These are phyloP conservation scores for Phytophthora sp. DNA, from an alignment of 352 stramenopile genomes.

Conservation along the genomic window DNA sequence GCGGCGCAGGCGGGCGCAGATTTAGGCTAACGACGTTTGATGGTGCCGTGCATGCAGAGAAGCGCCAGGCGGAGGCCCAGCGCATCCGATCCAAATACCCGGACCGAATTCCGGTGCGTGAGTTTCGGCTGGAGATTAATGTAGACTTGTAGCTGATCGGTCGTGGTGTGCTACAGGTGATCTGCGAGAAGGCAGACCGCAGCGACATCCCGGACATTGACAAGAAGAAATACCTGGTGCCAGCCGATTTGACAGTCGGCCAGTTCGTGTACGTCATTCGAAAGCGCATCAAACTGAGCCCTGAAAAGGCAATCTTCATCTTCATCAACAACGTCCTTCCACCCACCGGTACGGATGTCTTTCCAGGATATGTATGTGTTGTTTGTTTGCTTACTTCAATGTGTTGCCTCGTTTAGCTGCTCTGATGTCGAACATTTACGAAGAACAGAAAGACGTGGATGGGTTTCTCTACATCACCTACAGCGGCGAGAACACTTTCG, in stretches of 20 bases:
- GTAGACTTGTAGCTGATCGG: too few species aligned
- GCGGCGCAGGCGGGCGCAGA: not conserved
- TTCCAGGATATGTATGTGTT: not conserved
- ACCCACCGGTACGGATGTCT: conserved; percentile 80
- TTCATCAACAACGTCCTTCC: conserved; percentile 99
- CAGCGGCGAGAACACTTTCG: conserved; percentile 99
- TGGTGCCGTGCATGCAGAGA: conserved; percentile 73
- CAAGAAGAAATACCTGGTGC: conserved; percentile 99
- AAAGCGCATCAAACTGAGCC: conserved; percentile 98
- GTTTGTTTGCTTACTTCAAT: conserved; percentile 3
- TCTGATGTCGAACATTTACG: conserved; percentile 99
- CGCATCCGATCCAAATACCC: conserved; percentile 99
- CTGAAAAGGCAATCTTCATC: conserved; percentile 98
- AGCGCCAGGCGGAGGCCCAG: conserved; percentile 97
- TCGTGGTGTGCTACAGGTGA: conserved; percentile 68
- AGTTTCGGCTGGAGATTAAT: not conserved
- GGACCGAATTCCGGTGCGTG: conserved; percentile 95
- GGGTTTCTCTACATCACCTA: conserved; percentile 99
- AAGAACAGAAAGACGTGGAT: conserved; percentile 98
- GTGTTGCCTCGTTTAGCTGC: conserved; percentile 60
- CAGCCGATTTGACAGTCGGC: conserved; percentile 96
- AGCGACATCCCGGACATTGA: conserved; percentile 99
- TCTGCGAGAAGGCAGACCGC: conserved; percentile 95
- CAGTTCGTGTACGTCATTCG: conserved; percentile 99
- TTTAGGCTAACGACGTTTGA: conserved; percentile 24